These are phyloP conservation scores for Sideroxylon spinosum DNA, from an alignment of 179 eudicot species.

Conservation along the genomic window DNA sequence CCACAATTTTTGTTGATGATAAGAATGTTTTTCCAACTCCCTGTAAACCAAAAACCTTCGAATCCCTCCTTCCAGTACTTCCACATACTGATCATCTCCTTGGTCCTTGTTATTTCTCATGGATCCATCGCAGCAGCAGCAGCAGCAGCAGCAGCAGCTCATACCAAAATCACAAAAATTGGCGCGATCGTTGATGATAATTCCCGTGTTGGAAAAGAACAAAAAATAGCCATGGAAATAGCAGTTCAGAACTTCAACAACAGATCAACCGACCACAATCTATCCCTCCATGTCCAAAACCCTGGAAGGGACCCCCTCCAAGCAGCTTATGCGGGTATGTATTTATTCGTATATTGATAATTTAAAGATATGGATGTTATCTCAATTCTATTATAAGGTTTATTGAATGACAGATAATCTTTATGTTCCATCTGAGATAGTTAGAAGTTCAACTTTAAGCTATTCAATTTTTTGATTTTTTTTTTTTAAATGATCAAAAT, in stretches of 20 bases:
- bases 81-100: not conserved
- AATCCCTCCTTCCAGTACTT: not conserved
- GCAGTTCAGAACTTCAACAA: conserved; percentile 34
- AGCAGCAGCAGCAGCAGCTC: not conserved
- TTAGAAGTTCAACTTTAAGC: no score
- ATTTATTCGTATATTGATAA: not conserved
- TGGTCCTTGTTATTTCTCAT: conserved; percentile 6
- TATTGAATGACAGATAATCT: no score
- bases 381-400: no score
- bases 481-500: no score
- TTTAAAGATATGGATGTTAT: no score
- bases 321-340: conserved; percentile 35
- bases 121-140: conserved; percentile 10
- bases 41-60: not conserved
- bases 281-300: conserved; percentile 22
- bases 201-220: conserved; percentile 34
- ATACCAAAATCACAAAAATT: conserved; percentile 16
- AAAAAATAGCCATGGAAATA: conserved; percentile 32
- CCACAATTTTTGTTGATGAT: not conserved
- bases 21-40: not conserved
- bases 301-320: conserved; percentile 29
- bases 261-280: conserved; percentile 13
- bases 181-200: conserved; percentile 30
- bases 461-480: not conserved
- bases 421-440: no score